Evolutionary conservation across 75 land plant genomes (phyloP).

Genomic region (Picea sitchensis): DNA sequence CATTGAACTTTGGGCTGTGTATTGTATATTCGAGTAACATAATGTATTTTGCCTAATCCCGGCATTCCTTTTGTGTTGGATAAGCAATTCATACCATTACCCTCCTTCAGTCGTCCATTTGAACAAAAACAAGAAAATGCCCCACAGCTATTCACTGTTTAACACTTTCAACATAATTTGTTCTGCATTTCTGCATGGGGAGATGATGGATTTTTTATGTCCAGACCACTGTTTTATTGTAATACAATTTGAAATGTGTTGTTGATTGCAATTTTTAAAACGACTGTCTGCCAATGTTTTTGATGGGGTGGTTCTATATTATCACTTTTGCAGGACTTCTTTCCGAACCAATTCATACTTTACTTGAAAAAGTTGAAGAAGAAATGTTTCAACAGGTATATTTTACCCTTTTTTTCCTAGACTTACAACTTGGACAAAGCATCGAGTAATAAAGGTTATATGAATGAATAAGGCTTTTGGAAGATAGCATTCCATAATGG

Average conservation of each 20-base stretch:
- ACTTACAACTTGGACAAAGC: background rate
- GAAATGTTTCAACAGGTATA: conserved; percentile 69
- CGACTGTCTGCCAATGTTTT: no score
- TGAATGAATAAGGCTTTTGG: background rate
- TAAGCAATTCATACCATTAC: background rate
- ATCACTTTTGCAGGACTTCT: conserved; percentile 48
- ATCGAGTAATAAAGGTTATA: background rate
- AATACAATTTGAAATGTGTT: background rate
- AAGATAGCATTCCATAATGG: background rate
- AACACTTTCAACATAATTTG: background rate
- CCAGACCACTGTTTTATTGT: background rate
- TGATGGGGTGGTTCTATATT: background rate
- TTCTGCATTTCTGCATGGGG: background rate
- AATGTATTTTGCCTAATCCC: background rate
- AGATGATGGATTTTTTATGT: background rate
- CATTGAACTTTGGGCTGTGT: background rate
- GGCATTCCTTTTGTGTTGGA: background rate
- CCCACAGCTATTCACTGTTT: background rate
- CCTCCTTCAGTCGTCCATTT: background rate
- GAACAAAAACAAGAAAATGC: background rate
- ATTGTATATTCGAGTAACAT: background rate
- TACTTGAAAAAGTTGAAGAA: conserved; percentile 64
- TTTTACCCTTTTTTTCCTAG: background rate
- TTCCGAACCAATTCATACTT: conserved; percentile 47
- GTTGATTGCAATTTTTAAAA: background rate